phyloP scores from a whole-genome alignment of 805 yeast species.

The Brettanomyces anomalus region DNA sequence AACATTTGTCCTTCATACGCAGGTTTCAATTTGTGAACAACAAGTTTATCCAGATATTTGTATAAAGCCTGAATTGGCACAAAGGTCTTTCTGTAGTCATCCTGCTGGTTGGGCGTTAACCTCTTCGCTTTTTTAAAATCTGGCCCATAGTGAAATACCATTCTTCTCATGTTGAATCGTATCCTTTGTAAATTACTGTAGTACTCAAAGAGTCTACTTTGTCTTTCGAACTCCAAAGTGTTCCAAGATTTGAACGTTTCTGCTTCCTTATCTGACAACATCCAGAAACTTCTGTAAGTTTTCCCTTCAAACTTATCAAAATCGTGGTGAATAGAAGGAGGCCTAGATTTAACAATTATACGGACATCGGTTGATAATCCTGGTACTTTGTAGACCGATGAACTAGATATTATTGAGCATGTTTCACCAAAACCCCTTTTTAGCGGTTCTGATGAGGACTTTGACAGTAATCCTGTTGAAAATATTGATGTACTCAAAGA shows the following conservation, averaged over 20 bases:
- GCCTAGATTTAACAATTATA: slow-evolving; percentile 21
- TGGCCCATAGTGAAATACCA: slow-evolving; percentile 21
- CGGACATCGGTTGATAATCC: slow-evolving; percentile 16
- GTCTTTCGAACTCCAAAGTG: slow-evolving; percentile 19
- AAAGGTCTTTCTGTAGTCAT: slow-evolving; percentile 22
- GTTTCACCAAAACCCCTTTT: too few relatives aligned
- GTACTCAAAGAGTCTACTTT: slow-evolving; percentile 23
- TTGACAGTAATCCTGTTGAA: slow-evolving; percentile 5
- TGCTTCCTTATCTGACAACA: slow-evolving; percentile 17
- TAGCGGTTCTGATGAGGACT: neutral
- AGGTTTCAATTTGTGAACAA: slow-evolving; percentile 17
- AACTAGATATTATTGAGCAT: neutral
- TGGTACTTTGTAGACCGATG: neutral
- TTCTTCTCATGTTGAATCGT: slow-evolving; percentile 19
- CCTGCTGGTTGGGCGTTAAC: slow-evolving; percentile 8
- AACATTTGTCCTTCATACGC: slow-evolving; percentile 20
- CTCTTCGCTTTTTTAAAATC: slow-evolving; percentile 10
- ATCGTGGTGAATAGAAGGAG: slow-evolving; percentile 13
- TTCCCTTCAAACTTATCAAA: slow-evolving; percentile 16
- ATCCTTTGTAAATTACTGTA: slow-evolving; percentile 18
- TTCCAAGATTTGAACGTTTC: slow-evolving; percentile 17
- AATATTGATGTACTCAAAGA: slow-evolving; percentile 1
- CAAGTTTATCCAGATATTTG: slow-evolving; percentile 18
- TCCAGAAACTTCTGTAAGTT: slow-evolving; percentile 23
- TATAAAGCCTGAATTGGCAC: slow-evolving; percentile 18